phyloP scores from a whole-genome alignment of 805 yeast species.

The Barnettozyma salicaria region DNA sequence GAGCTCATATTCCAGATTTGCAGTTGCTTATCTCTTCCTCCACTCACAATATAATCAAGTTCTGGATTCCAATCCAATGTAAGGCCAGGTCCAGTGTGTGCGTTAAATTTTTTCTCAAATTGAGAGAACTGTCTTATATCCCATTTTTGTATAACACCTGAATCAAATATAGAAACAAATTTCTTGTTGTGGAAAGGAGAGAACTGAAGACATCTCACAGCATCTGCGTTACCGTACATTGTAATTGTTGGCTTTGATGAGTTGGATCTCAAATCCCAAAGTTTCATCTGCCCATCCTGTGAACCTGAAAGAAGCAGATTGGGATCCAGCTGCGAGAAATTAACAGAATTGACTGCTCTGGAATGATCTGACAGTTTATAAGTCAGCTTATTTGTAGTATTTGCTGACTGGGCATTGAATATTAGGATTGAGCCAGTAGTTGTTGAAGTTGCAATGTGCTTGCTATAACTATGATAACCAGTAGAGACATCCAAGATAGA shows the following conservation, averaged over 20 bases:
- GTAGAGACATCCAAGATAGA: conserved; percentile 38
- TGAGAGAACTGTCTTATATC: conserved; percentile 66
- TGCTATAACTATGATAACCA: conserved; percentile 35
- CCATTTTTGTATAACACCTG: conserved; percentile 82
- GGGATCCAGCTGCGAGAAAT: conserved; percentile 33
- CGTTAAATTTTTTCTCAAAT: conserved; percentile 69
- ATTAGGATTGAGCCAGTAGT: conserved; percentile 43
- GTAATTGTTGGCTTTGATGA: conserved; percentile 42
- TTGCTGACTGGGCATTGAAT: conserved; percentile 25
- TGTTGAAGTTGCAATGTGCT: conserved; percentile 38
- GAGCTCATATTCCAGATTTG: conserved; percentile 65
- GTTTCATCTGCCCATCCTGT: conserved; percentile 70
- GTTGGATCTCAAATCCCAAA: conserved; percentile 63
- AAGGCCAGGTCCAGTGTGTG: conserved; percentile 89
- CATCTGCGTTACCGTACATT: conserved; percentile 63
- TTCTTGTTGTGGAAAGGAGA: conserved; percentile 47
- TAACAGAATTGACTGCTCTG: conserved; percentile 41
- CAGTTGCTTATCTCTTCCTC: conserved; percentile 84
- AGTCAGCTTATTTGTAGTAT: conserved; percentile 25
- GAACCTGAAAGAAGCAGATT: conserved; percentile 55
- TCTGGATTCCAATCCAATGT: conserved; percentile 87
- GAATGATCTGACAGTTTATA: conserved; percentile 36
- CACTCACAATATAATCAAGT: conserved; percentile 74
- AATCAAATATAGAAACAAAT: conserved; percentile 78
- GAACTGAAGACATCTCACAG: conserved; percentile 52